Evolutionary conservation across 1,284 basidiomycete species (phyloP), one percentile per base, ranked within the genome.

Genomic region (Ceratorhiza oryzae-sativae): DNA sequence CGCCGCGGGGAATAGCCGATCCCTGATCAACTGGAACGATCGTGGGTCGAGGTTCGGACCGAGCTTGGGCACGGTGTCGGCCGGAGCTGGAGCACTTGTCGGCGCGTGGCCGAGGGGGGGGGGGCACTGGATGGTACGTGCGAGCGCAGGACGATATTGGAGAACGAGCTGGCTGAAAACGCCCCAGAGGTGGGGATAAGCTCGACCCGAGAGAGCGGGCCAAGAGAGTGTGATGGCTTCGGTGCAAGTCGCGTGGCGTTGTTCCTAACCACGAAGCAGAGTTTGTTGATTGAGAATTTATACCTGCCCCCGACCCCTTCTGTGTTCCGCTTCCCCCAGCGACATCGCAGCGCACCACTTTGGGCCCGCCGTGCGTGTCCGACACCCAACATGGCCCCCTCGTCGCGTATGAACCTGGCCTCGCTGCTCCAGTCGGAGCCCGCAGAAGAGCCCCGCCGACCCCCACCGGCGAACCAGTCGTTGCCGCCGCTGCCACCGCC

Each of bases 241-340:
- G 36, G 36, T 39, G 36, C 36, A 39, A 13, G 36, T 39, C 36
- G 36, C 36, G 36, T 39, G 36, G 36, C 36, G 36, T 39, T 39
- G 36, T 39, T 39, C 36, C 36, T 39, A 39, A 39, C 36, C 36
- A 39, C 13, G 8, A 63, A 32, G 46, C 46, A 63, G 62, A 27
- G 9, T 53, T 65, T 65, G 62, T 65, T 65, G 62, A 65, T 46
- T 48, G 42, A 63, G 62, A 53, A 65, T 65, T 65, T 65, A 65
- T 51, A 65, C 15, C 46, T 51, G 62, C 27, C 46, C 62, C 48
- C 62, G 30, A 49, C 62, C 48, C 27, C 32, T 34, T 12, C 18
- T 18, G 4, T 45, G 42, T 45, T 45, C 42, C n/a, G 6, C 42
- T 45, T 45, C 25, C 53, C 53, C 53, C 53, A 55, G 53, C 27